Conservation (phyloP, 495 filamentous ascomycete species). For the Penicillium daleae region DNA sequence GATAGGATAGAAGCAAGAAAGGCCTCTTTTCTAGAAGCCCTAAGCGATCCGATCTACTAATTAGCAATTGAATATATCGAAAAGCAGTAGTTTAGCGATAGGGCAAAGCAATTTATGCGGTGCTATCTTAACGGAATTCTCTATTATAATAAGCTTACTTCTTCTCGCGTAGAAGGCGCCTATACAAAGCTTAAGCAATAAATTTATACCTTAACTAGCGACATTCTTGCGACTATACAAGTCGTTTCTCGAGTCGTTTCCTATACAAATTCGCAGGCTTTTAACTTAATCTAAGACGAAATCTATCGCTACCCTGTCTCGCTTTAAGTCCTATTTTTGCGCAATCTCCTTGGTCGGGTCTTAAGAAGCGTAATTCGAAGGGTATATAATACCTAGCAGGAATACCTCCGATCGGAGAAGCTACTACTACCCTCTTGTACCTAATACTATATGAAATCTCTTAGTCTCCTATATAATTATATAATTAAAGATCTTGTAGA, state of each 20-base stretch:
- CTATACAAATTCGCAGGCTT: background rate
- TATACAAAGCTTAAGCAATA: background rate
- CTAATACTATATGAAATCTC: background rate
- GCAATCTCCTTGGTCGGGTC: background rate
- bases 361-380: background rate
- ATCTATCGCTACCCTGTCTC: background rate
- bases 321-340: background rate
- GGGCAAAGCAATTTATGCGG: background rate
- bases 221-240: background rate
- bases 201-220: background rate
- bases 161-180: background rate
- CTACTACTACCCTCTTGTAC: background rate
- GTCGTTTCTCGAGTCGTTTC: background rate
- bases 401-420: background rate
- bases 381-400: background rate
- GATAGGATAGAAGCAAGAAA: no score
- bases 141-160: no score
- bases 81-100: background rate
- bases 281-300: background rate
- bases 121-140: no score
- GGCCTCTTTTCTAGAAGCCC: background rate
- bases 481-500: background rate
- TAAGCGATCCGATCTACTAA: background rate
- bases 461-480: background rate
- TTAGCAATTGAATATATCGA: background rate